A percentile compares a stretch with the other conserved stretches of the same genome.
These are phyloP conservation scores for Lomentospora prolificans DNA, from an alignment of 2,329 filamentous ascomycete genomes.

Conservation along the genomic window DNA sequence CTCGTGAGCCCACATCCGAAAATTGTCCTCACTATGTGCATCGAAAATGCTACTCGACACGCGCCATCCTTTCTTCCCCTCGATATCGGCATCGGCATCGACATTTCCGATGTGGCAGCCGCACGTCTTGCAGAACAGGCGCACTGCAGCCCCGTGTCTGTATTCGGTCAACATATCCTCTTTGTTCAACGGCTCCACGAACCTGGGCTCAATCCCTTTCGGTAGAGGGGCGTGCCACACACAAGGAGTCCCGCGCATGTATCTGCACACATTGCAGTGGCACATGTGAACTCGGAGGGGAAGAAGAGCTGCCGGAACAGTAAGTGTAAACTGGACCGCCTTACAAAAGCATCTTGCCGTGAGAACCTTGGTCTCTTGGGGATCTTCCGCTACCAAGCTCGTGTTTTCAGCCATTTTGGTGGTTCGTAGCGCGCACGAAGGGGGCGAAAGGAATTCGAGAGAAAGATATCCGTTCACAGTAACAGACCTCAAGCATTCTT, in stretches of 20 bases:
- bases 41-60: constrained; percentile 30
- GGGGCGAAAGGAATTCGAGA: too few species aligned
- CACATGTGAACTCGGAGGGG: constrained; percentile 34
- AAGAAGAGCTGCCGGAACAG: constrained; percentile 25
- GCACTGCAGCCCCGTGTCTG: constrained; percentile 18
- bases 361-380: constrained; percentile 22
- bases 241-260: constrained; percentile 29
- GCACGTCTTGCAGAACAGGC: constrained; percentile 35
- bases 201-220: constrained; percentile 23
- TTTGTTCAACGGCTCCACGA: constrained; percentile 29
- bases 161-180: constrained; percentile 27
- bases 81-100: constrained; percentile 16
- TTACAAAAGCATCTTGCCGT: constrained; percentile 36
- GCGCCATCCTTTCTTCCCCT: constrained; percentile 23
- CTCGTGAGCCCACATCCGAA: constrained; percentile 24
- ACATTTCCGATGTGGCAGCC: constrained; percentile 33
- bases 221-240: constrained; percentile 31
- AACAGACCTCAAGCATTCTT: too few species aligned
- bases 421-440: too few species aligned
- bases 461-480: too few species aligned
- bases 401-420: not conserved
- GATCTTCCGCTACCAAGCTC: not conserved
- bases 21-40: constrained; percentile 23
- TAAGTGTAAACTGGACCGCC: constrained; percentile 30
- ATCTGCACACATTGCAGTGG: constrained; percentile 35